Conservation (phyloP, 176 grass and related monocot species). For the Tillandsia leiboldiana region DNA sequence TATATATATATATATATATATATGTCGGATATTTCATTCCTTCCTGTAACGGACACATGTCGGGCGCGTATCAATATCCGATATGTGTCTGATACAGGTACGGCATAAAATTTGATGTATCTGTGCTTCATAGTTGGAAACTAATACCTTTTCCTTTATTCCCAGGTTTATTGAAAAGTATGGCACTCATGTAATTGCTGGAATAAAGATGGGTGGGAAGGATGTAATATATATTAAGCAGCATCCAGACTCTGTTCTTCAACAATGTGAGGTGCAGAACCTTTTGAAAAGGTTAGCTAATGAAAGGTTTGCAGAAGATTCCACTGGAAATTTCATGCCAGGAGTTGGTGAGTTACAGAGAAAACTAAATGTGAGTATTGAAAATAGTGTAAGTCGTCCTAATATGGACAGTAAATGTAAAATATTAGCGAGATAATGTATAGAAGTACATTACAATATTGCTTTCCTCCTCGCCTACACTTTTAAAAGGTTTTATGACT, state of each 20-base stretch:
- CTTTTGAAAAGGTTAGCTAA: slow-evolving; percentile 51
- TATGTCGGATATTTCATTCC: too few relatives aligned
- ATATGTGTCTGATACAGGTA: too few relatives aligned
- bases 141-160: not conserved
- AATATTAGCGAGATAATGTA: not conserved
- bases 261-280: slow-evolving; percentile 50
- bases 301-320: slow-evolving; percentile 32
- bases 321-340: not conserved
- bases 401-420: not conserved
- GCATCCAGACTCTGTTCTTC: slow-evolving; percentile 51
- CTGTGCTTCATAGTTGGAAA: not conserved
- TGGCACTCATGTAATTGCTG: slow-evolving; percentile 67
- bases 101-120: too few relatives aligned
- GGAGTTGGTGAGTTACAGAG: slow-evolving; percentile 1
- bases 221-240: slow-evolving; percentile 78
- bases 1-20: too few relatives aligned
- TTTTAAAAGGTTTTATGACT: too few relatives aligned
- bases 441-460: too few relatives aligned
- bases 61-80: too few relatives aligned
- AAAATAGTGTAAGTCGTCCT: not conserved
- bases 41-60: too few relatives aligned
- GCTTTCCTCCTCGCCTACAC: too few relatives aligned
- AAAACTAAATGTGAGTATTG: slow-evolving; percentile 30
- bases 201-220: slow-evolving; percentile 71
- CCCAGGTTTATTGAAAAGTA: slow-evolving; percentile 76